Percentiles rank a stretch among this genome's conserved stretches.
These are phyloP conservation scores for Didymella arachidicola DNA, from an alignment of 2,329 filamentous ascomycete species.

Conservation along the genomic window DNA sequence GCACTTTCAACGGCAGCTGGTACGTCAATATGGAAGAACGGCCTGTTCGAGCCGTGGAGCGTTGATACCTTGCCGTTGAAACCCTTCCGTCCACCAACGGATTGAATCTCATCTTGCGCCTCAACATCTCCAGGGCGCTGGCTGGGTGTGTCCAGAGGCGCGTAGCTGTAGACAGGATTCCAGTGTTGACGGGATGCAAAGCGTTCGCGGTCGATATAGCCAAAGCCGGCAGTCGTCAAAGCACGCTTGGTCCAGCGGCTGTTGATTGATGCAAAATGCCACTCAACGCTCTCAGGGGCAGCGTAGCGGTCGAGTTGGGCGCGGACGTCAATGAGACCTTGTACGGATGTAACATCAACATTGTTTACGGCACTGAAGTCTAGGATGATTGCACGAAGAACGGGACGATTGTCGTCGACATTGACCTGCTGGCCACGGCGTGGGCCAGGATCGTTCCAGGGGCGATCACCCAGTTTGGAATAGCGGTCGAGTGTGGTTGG, in stretches of 20 bases:
- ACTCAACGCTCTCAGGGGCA: conserved; percentile 82
- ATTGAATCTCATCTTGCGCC: conserved; percentile 35
- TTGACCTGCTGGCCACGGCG: conserved; percentile 61
- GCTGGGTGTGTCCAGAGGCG: conserved; percentile 78
- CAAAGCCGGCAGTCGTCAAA: conserved; percentile 86
- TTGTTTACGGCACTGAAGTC: conserved; percentile 95
- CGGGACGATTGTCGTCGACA: conserved; percentile 65
- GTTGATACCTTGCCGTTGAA: conserved; percentile 62
- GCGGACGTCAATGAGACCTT: conserved; percentile 90
- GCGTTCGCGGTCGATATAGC: conserved; percentile 66
- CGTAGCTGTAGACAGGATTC: conserved; percentile 95
- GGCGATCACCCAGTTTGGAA: conserved; percentile 67
- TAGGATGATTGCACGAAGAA: conserved; percentile 86
- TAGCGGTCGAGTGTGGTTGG: conserved; percentile 77
- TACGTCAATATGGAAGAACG: conserved; percentile 92
- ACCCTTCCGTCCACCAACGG: conserved; percentile 22
- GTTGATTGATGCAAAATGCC: conserved; percentile 94
- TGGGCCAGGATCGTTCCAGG: conserved; percentile 94
- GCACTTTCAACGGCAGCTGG: conserved; percentile 89
- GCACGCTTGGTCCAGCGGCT: conserved; percentile 95
- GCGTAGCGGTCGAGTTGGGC: conserved; percentile 91
- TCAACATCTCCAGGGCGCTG: conserved; percentile 63
- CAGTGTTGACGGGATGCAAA: conserved; percentile 65
- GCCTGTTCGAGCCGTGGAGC: conserved; percentile 85
- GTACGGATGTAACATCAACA: conserved; percentile 90